Evolutionary conservation across 78 protist genomes (phyloP), one percentile per base, ranked within the genome.

Genomic region (Salpingoeca rosetta): DNA sequence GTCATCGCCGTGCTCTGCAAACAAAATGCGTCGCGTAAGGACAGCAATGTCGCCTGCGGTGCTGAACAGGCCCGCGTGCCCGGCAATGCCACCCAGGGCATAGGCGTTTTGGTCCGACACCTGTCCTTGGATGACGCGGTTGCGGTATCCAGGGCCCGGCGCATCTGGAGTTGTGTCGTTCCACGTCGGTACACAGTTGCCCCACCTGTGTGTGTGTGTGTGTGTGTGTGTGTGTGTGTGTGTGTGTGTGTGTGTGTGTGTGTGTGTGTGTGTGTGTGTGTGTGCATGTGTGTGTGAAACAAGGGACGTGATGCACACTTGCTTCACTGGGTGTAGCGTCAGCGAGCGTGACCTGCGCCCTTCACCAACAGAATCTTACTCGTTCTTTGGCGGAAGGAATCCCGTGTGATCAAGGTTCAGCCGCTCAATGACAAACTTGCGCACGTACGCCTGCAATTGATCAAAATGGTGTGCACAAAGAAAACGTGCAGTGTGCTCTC

Each of bases 31-130:
- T 26, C 65, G 38, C 86, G 86, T 84, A 36, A 93, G 81, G 45
- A 26, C 0, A 51, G 37, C 44, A 83, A 86, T 88, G 0, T 92
- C 96, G 43, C 25, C 26, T 12, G 77, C 88, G 56, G 80, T 92
- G 43, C 92, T 78, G 35, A 92, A 94, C 31, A 94, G 85, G 40
- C 96, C 96, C 10, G 96, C 96, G 45, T 94, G 96, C 12, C 96
- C 96, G 39, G 90, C 36, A 22, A 90, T 78, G 43, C 96, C 96
- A 41, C 96, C 96, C 85, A 90, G 79, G 7, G 93, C 93, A 84
- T 90, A 94, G 28, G 95, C 90, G 82, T 94, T 94, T 36, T 88
- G 91, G 84, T 94, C 96, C 40, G 88, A 83, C 26, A 94, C 96
- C 36, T 83, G 87, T 78, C 96, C 89, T 76, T 89, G 92, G 43